Evolutionary conservation across 1,284 basidiomycete genomes (phyloP).

Genomic region (Heterobasidion irregulare): DNA sequence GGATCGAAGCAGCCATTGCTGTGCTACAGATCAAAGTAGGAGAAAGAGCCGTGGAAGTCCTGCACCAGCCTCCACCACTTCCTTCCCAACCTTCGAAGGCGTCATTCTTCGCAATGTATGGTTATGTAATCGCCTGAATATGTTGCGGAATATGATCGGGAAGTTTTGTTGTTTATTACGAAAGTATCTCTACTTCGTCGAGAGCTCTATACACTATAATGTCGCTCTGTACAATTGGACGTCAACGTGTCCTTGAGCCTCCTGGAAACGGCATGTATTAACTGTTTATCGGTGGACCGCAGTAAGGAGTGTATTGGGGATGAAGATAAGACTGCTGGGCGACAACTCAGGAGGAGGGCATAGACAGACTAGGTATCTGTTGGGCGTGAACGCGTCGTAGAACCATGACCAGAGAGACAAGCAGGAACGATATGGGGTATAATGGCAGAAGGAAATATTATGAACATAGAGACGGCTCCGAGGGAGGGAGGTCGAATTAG

Average conservation of each 20-base stretch:
- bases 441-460: conserved; percentile 10
- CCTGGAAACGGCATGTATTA: background rate
- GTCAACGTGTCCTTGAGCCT: background rate
- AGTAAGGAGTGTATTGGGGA: conserved; percentile 3
- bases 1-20: background rate
- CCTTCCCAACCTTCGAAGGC: too few species aligned
- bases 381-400: conserved; percentile 22
- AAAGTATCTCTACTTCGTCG: background rate
- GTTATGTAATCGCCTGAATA: too few species aligned
- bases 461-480: conserved; percentile 4
- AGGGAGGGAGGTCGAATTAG: conserved; percentile 12
- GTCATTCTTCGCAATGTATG: too few species aligned
- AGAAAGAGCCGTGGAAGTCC: background rate
- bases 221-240: background rate
- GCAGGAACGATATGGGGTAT: conserved; percentile 23
- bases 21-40: background rate
- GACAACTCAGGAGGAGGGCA: background rate
- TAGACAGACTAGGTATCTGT: conserved; percentile 2
- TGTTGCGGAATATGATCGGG: too few species aligned
- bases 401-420: conserved; percentile 22
- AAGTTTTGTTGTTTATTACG: too few species aligned
- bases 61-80: too few species aligned
- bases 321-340: background rate
- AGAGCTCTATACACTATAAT: background rate
- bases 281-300: background rate